Percentiles rank a stretch among this genome's conserved stretches.
Evolutionary conservation across 139 green algal genomes (phyloP).

Genomic region (Micractinium conductrix): DNA sequence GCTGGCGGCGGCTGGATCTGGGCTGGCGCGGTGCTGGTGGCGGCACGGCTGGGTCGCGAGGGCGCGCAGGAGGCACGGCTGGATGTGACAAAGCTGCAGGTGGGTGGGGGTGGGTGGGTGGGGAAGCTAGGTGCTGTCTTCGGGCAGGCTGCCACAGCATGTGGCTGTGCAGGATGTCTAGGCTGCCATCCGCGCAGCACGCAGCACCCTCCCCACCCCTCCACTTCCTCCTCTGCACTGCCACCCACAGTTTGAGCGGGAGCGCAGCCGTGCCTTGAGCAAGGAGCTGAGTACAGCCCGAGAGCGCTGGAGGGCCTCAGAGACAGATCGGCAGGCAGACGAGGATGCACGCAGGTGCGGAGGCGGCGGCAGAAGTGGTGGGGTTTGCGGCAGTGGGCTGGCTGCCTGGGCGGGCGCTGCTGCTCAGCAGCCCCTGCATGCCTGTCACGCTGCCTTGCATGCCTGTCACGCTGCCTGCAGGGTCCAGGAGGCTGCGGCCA

Average conservation of each 20-base stretch:
- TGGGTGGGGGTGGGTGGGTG: not conserved
- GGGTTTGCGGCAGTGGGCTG: too few species aligned
- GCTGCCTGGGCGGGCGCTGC: too few species aligned
- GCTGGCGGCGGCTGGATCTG: slow-evolving; percentile 17
- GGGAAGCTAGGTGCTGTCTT: not conserved
- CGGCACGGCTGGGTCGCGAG: slow-evolving; percentile 27
- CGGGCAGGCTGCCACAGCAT: not conserved
- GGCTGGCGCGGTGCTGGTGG: slow-evolving; percentile 35
- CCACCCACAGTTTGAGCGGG: slow-evolving; percentile 18
- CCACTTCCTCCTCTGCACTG: not conserved
- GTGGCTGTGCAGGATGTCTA: not conserved
- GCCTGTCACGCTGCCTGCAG: not conserved
- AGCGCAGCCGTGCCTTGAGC: slow-evolving; percentile 33
- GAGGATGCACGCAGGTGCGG: slow-evolving; percentile 29
- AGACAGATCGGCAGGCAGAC: slow-evolving; percentile 22
- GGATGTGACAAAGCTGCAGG: slow-evolving; percentile 40
- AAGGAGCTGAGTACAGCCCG: slow-evolving; percentile 33
- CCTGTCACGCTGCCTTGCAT: not conserved
- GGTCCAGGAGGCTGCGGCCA: slow-evolving; percentile 40
- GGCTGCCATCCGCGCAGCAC: not conserved
- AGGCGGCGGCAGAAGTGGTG: not conserved
- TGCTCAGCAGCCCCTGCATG: not conserved
- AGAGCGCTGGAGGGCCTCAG: slow-evolving; percentile 19
- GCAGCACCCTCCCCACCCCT: not conserved
- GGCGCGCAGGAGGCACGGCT: slow-evolving; percentile 38